Base-by-base conservation (phyloP, 177 flowering plant species). In the Vitis hybrid region DNA sequence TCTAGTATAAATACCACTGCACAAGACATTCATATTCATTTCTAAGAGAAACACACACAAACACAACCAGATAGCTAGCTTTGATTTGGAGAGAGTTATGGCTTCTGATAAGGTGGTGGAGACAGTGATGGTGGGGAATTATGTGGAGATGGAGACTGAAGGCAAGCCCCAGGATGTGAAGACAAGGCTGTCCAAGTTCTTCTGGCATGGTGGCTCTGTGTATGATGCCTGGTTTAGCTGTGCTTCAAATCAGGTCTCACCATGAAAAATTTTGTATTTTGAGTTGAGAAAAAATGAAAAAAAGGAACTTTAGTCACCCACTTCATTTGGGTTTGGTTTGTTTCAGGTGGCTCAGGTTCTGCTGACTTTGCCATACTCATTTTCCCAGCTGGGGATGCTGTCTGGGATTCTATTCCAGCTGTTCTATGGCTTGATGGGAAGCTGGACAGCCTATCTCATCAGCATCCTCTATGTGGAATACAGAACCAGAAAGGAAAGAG, bases 171-270 rank as follows among this genome's bases (percentile, higher is more conserved):
- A 69, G 61, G 78, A 75, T 71, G 12, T 87, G 33, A 92, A 92
- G 73, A 28, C 84, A 5, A 88, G 75, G 67, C 28, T 95, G 1
- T 91, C 94, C 4, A 72, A 76, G 49, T 78, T 95, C 78, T 88
- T 95, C 20, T 95, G 99, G 99, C 93, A 95, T 77, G 99, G 99
- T 49, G 99, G 99, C 28, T 95, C 99, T 38, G 92, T 72, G 66
- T 95, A 92, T 81, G 99, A 95, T 81, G 99, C 99, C 64, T 95
- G 99, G 97, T 95, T 95, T 69, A 92, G 97, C 78, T 95, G 99
- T 74, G 88, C 99, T 65, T 95, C 98, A 1, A 95, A 95, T 73
- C 98, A 95, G 95, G 98, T 94, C 59, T 19, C 11, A 17, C 49
- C 44, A 15, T 18, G 55, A 14, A 24, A 31, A 2, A 5, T 59